Conservation (phyloP, 225 moss, liverwort and hornwort genomes). For the Physcomitrium patens region DNA sequence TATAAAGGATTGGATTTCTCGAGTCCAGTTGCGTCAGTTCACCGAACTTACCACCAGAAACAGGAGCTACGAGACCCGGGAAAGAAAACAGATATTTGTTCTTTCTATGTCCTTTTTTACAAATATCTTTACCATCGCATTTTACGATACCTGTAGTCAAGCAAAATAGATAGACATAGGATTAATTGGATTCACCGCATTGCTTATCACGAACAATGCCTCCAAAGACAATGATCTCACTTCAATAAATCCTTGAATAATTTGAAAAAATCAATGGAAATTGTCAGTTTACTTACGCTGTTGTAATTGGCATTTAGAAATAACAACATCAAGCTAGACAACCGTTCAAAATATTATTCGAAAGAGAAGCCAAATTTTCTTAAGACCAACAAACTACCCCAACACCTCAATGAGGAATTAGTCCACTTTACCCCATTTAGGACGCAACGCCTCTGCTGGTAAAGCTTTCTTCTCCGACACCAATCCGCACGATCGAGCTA, state of each 20-base stretch:
- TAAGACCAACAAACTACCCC: neutral
- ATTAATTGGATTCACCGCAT: constrained; percentile 22
- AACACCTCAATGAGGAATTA: too few relatives aligned
- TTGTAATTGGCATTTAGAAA: neutral
- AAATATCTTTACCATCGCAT: constrained; percentile 90
- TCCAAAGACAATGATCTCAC: constrained; percentile 2
- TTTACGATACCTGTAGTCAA: constrained; percentile 67
- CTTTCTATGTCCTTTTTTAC: constrained; percentile 82
- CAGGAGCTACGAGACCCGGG: constrained; percentile 77
- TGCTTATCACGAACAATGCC: neutral
- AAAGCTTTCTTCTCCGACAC: constrained; percentile 62
- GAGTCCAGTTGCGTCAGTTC: constrained; percentile 84
- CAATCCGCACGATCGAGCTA: constrained; percentile 71
- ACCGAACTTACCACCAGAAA: constrained; percentile 83
- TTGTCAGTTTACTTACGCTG: neutral
- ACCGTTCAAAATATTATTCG: neutral
- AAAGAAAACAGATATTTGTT: constrained; percentile 88
- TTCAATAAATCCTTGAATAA: neutral
- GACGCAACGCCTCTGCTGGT: constrained; percentile 48
- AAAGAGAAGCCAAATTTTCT: neutral
- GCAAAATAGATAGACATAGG: constrained; percentile 6
- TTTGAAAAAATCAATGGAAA: constrained; percentile 9
- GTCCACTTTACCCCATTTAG: constrained; percentile 9
- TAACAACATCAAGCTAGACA: constrained; percentile 4
- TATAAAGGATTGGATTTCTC: constrained; percentile 74